Base-by-base conservation (phyloP, 768 basidiomycete species). In the Dendrothele bispora region DNA sequence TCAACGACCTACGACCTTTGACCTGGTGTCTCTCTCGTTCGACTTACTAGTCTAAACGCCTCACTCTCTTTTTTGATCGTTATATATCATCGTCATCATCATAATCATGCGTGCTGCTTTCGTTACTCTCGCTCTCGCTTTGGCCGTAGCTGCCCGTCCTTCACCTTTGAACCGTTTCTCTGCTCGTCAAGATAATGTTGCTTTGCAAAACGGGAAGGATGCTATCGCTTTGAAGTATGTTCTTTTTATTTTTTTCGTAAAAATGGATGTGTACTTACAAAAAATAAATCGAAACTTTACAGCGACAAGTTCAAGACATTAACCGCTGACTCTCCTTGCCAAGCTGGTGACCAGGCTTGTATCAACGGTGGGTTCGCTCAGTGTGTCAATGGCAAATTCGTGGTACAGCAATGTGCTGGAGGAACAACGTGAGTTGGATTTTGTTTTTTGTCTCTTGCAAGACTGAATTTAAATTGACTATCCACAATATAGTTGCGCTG, bases 351-450 rank as follows among this genome's bases (percentile, higher is more conserved):
- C 39, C 56, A 72, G 30, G 79, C 80, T 7, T 86, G 83, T 54
- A 61, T 82, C 8, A 61, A 67, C 51, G 58, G 62, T 29, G 51
- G 71, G 27, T 78, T 84, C 48, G 82, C 82, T 1, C 80, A 79
- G 50, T 85, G 84, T 56, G 78, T 77, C 14, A 63, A 60, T 25
- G 79, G 78, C 44, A 69, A 68, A 47, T 73, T 74, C 46, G 63
- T 70, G 26, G 36, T 65, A 38, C 61, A 66, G 38, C 54, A 59
- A 21, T 74, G 73, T 45, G 67, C 59, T 17, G 46, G 53, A 25
- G 67, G 68, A 18, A 71, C 68, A n/a, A 55, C 69, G 70, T 72
- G 54, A 61, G 64, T 10, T 32, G 8, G 21, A 7, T 20, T 43
- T n/a, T 6, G 25, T 17, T 49, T 51, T 17, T 34, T 20, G 11